Percentiles rank a stretch among this genome's conserved stretches.
These are phyloP conservation scores for Diaporthe aspalathi DNA, from an alignment of 2,329 filamentous ascomycete genomes.

Conservation along the genomic window DNA sequence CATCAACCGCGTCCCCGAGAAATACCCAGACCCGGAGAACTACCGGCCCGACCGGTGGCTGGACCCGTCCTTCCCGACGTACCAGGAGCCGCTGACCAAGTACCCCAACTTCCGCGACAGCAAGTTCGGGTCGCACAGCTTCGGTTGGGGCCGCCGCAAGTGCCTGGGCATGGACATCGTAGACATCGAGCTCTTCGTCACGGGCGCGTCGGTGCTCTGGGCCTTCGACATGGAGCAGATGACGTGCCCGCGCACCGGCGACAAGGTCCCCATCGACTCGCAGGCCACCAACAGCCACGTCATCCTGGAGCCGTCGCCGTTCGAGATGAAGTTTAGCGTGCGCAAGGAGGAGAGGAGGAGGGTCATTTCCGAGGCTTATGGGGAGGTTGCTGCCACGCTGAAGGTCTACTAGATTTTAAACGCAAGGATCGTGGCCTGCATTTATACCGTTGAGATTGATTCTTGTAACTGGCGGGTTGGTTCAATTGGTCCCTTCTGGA, in stretches of 20 bases:
- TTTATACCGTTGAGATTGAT: neutral
- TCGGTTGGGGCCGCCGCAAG: slow-evolving; percentile 72
- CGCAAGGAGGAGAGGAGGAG: slow-evolving; percentile 53
- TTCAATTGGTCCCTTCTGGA: neutral
- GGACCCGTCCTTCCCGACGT: slow-evolving; percentile 71
- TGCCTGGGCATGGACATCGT: slow-evolving; percentile 73
- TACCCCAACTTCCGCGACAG: slow-evolving; percentile 72
- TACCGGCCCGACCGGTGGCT: slow-evolving; percentile 74
- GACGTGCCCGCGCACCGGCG: slow-evolving; percentile 56
- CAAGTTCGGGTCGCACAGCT: slow-evolving; percentile 67
- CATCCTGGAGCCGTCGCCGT: slow-evolving; percentile 62
- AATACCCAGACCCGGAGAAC: slow-evolving; percentile 72
- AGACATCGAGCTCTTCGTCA: slow-evolving; percentile 68
- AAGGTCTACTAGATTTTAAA: slow-evolving; percentile 42
- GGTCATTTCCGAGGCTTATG: slow-evolving; percentile 53
- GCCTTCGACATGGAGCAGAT: slow-evolving; percentile 58
- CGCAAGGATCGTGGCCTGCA: neutral
- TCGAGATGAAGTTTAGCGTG: slow-evolving; percentile 57
- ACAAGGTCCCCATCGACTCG: slow-evolving; percentile 57
- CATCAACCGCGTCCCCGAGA: slow-evolving; percentile 67
- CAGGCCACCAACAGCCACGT: slow-evolving; percentile 64
- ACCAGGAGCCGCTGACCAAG: slow-evolving; percentile 71
- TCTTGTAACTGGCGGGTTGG: neutral
- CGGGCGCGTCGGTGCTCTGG: slow-evolving; percentile 61
- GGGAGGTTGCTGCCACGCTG: slow-evolving; percentile 48